Conservation (phyloP, 2,329 filamentous ascomycete species). For the Diplodia scrobiculata region DNA sequence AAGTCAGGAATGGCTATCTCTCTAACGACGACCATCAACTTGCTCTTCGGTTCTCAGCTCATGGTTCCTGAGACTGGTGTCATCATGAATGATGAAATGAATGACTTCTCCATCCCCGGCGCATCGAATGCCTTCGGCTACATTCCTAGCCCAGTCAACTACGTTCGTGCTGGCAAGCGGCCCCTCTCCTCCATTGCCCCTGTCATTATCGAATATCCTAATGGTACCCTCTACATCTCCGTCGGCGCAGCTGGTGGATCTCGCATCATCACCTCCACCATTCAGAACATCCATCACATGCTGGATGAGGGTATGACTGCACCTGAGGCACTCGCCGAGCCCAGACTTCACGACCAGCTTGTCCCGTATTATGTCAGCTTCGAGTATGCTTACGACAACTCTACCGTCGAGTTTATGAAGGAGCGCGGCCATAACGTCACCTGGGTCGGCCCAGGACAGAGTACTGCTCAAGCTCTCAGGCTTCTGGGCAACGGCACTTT, state of each 20-base stretch:
- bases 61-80: constrained; percentile 81
- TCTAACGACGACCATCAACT: constrained; percentile 83
- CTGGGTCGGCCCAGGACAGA: constrained; percentile 65
- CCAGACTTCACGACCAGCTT: constrained; percentile 79
- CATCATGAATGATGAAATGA: constrained; percentile 64
- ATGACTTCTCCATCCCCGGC: constrained; percentile 82
- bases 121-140: constrained; percentile 81
- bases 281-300: constrained; percentile 72
- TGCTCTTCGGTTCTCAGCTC: constrained; percentile 77
- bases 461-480: constrained; percentile 71
- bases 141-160: constrained; percentile 77
- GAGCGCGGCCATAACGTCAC: constrained; percentile 70
- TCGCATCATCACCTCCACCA: constrained; percentile 77
- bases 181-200: constrained; percentile 82
- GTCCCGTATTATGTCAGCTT: constrained; percentile 69
- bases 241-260: constrained; percentile 79
- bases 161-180: constrained; percentile 75
- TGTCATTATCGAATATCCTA: constrained; percentile 69
- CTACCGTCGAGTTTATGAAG: constrained; percentile 64
- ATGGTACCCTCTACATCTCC: constrained; percentile 66
- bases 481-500: constrained; percentile 66
- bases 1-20: constrained; percentile 72
- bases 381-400: constrained; percentile 69
- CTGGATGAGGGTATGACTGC: constrained; percentile 66
- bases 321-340: constrained; percentile 63